phyloP scores from a whole-genome alignment of 306 rosid species.

The Begonia peltatifolia region DNA sequence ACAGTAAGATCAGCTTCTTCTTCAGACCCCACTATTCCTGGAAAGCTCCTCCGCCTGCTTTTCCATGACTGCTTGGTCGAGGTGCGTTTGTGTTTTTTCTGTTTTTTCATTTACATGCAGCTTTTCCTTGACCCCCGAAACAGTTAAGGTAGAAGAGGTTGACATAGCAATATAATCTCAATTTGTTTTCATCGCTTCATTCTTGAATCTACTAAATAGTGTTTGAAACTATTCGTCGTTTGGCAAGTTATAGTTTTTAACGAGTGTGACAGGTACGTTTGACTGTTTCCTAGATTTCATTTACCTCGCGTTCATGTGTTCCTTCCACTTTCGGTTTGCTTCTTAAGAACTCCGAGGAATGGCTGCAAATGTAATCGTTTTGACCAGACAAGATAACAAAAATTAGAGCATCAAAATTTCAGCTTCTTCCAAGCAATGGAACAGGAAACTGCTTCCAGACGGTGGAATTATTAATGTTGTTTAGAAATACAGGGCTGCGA shows the following conservation, averaged over 20 bases:
- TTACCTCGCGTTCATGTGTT: too few relatives aligned
- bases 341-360: too few relatives aligned
- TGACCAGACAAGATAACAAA: too few relatives aligned
- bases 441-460: not conserved
- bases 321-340: too few relatives aligned
- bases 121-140: not conserved
- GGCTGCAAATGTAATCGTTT: too few relatives aligned
- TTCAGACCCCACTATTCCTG: conserved; percentile 61
- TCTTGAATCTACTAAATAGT: too few relatives aligned
- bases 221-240: too few relatives aligned
- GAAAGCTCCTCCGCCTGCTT: conserved; percentile 81
- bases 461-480: not conserved
- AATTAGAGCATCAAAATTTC: not conserved
- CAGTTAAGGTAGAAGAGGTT: not conserved
- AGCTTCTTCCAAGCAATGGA: not conserved
- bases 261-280: too few relatives aligned
- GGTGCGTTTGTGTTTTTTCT: conserved; percentile 19
- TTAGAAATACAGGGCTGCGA: conserved; percentile 59
- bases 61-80: conserved; percentile 94
- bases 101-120: not conserved
- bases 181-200: too few relatives aligned
- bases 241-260: too few relatives aligned
- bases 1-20: conserved; percentile 50
- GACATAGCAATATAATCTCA: not conserved
- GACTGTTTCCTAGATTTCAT: too few relatives aligned